These are phyloP conservation scores for Ogataea hybrid DNA, from an alignment of 1,139 yeast species.

Conservation along the genomic window DNA sequence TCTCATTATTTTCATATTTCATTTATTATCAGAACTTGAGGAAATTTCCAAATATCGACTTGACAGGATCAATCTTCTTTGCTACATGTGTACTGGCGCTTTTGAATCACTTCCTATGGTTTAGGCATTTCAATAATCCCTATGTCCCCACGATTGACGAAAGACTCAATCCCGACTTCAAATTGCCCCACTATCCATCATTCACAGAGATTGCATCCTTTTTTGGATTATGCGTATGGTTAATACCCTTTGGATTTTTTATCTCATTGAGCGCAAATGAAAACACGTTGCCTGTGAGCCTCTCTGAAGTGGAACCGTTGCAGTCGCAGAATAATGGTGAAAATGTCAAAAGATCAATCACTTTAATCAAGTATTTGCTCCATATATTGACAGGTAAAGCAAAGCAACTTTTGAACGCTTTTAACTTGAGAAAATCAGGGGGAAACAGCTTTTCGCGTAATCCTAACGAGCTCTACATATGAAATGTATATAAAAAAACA, in stretches of 20 bases:
- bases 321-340: slow-evolving; percentile 43
- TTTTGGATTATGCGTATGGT: slow-evolving; percentile 92
- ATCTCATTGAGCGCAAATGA: no score
- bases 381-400: slow-evolving; percentile 50
- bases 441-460: slow-evolving; percentile 31
- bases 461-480: slow-evolving; percentile 41
- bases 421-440: slow-evolving; percentile 50
- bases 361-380: slow-evolving; percentile 62
- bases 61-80: slow-evolving; percentile 70
- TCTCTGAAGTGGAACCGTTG: slow-evolving; percentile 19
- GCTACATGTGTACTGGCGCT: slow-evolving; percentile 71
- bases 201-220: slow-evolving; percentile 91
- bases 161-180: slow-evolving; percentile 54
- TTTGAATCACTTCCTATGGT: slow-evolving; percentile 87
- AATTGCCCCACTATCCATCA: slow-evolving; percentile 70
- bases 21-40: slow-evolving; percentile 74
- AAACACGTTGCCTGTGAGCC: slow-evolving; percentile 63
- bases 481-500: no score
- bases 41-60: slow-evolving; percentile 79
- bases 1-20: slow-evolving; percentile 68
- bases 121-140: slow-evolving; percentile 75
- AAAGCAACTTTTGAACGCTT: slow-evolving; percentile 45
- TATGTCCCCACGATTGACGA: slow-evolving; percentile 55
- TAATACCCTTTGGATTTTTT: slow-evolving; percentile 88
- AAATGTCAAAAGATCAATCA: slow-evolving; percentile 13